These are phyloP conservation scores for Hebeloma cylindrosporum DNA, from an alignment of 768 basidiomycete genomes.

Conservation along the genomic window DNA sequence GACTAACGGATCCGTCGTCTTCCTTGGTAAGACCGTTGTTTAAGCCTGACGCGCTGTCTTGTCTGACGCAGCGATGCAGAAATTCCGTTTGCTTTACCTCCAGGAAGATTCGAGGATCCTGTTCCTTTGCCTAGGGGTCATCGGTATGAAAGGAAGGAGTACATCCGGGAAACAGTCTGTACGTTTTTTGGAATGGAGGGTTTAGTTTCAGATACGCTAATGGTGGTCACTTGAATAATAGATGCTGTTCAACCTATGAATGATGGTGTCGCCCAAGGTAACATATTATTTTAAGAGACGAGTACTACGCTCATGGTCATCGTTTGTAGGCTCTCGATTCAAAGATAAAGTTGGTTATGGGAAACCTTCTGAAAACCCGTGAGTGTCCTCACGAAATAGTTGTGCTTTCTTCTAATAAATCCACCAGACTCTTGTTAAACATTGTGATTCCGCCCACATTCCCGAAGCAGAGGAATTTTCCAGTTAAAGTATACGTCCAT, in stretches of 20 bases:
- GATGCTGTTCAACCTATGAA: constrained; percentile 63
- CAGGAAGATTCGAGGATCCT: constrained; percentile 64
- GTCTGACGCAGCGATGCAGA: too few relatives aligned
- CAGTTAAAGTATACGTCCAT: constrained; percentile 76
- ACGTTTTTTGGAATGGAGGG: constrained; percentile 26
- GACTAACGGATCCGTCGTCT: constrained; percentile 59
- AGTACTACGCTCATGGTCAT: neutral
- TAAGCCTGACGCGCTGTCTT: neutral
- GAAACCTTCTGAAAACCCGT: constrained; percentile 72
- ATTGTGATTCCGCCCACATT: constrained; percentile 59
- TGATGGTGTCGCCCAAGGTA: constrained; percentile 63
- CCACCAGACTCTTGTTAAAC: constrained; percentile 65
- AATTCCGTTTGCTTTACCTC: constrained; percentile 71
- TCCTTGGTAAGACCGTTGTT: constrained; percentile 49
- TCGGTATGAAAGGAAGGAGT: constrained; percentile 60
- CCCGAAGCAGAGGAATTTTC: constrained; percentile 44
- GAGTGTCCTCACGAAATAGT: constrained; percentile 15
- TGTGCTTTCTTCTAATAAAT: neutral
- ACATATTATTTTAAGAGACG: neutral
- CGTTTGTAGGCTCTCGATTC: constrained; percentile 40
- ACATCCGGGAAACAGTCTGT: constrained; percentile 59
- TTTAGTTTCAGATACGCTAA: neutral
- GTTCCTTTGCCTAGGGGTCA: constrained; percentile 51
- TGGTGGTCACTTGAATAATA: constrained; percentile 20
- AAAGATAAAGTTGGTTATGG: constrained; percentile 67